Evolutionary conservation across 2,329 filamentous ascomycete species (phyloP).

Genomic region (Colletotrichum sp.): DNA sequence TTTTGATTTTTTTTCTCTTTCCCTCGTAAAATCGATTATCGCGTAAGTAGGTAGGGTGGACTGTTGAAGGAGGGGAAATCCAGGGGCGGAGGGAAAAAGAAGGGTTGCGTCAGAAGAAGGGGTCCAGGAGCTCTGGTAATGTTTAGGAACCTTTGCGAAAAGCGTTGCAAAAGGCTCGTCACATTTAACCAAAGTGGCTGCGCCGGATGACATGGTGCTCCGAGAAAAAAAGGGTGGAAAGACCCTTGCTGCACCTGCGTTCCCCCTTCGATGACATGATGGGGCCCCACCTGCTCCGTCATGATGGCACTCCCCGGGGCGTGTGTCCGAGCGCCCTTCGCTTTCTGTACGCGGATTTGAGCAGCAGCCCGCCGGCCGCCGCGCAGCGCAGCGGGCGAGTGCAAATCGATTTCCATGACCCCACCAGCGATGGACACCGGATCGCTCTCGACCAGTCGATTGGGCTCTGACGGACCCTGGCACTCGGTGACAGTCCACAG

Average conservation of each 20-base stretch:
- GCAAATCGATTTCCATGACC: neutral
- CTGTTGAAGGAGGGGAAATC: neutral
- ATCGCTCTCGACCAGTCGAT: neutral
- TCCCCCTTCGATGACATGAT: conserved; percentile 16
- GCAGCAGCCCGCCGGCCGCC: neutral
- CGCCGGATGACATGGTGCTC: conserved; percentile 3
- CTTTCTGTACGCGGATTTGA: neutral
- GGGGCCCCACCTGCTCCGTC: conserved; percentile 1
- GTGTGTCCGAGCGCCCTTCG: neutral
- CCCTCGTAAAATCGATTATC: neutral
- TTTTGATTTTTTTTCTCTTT: neutral
- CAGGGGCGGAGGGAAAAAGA: neutral
- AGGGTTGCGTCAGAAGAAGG: conserved; percentile 7
- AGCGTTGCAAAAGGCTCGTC: neutral
- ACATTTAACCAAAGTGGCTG: conserved; percentile 10
- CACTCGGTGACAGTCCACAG: neutral
- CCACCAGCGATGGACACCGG: neutral
- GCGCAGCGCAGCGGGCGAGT: neutral
- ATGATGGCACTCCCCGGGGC: neutral
- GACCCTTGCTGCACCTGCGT: conserved; percentile 8
- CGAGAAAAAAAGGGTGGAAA: conserved; percentile 7
- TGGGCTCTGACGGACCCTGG: neutral
- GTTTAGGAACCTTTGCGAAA: neutral
- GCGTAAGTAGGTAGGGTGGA: neutral
- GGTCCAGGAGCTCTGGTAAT: conserved; percentile 16